Conservation (phyloP, 129 eudicot species). For the Apium graveolens region DNA sequence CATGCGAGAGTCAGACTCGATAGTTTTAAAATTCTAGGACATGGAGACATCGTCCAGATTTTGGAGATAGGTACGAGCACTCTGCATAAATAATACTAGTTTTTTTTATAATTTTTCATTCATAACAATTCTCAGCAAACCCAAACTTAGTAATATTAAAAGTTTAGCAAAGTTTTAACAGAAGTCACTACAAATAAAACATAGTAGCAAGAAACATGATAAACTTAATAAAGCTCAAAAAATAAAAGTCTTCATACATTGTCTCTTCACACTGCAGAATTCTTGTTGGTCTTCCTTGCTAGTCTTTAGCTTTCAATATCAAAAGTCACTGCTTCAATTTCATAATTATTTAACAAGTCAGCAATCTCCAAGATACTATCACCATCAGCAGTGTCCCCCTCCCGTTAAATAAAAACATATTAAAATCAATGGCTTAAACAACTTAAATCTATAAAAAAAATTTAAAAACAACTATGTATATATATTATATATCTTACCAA, state of each 20-base stretch:
- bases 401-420: neutral
- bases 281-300: no score
- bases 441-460: neutral
- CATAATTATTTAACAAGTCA: conserved; percentile 28
- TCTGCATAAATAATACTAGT: neutral
- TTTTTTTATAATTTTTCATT: no score
- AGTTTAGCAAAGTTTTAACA: no score
- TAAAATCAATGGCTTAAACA: neutral
- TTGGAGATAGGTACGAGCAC: neutral
- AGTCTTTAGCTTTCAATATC: no score
- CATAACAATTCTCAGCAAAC: neutral
- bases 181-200: no score
- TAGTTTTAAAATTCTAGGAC: neutral
- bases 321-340: neutral
- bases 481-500: neutral
- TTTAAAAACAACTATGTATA: no score
- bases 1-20: neutral
- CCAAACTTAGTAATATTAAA: neutral
- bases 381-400: neutral
- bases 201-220: no score
- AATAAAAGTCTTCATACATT: no score
- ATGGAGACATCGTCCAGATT: neutral
- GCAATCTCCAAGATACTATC: neutral
- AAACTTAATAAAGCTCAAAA: no score
- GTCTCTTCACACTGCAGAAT: no score